phyloP scores from a whole-genome alignment of 1,284 basidiomycete genomes.

The Rhodotorula glutinis region DNA sequence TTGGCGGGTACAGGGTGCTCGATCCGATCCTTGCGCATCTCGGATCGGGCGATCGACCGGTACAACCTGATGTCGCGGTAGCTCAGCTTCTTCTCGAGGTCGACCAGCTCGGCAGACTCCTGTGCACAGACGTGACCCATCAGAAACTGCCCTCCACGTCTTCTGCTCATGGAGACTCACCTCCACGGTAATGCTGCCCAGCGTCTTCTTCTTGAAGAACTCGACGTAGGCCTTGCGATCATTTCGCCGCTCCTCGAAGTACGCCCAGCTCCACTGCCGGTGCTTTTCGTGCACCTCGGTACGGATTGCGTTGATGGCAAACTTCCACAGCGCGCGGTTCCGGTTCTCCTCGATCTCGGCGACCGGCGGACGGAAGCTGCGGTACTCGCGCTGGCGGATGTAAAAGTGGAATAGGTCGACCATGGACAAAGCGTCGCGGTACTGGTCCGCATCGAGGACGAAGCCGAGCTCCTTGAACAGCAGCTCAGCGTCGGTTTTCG shows the following conservation, averaged over 20 bases:
- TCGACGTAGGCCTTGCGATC: constrained; percentile 78
- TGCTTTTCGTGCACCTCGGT: constrained; percentile 82
- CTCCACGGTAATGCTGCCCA: constrained; percentile 58
- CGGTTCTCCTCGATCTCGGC: constrained; percentile 64
- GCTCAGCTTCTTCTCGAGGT: constrained; percentile 74
- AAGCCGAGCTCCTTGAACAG: constrained; percentile 94
- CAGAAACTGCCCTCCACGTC: too few species aligned
- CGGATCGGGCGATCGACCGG: constrained; percentile 88
- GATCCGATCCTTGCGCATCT: constrained; percentile 73
- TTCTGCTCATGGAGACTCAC: constrained; percentile 44
- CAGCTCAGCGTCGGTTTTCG: constrained; percentile 84
- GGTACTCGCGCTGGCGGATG: constrained; percentile 84
- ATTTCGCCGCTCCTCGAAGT: constrained; percentile 83
- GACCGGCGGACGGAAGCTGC: constrained; percentile 55
- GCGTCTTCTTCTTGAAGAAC: constrained; percentile 70
- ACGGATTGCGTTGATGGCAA: constrained; percentile 77
- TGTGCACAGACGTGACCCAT: constrained; percentile 44
- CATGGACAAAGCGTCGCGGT: constrained; percentile 88
- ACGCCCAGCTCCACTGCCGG: constrained; percentile 86
- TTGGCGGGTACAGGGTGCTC: constrained; percentile 36
- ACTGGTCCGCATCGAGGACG: constrained; percentile 89
- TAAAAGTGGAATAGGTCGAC: constrained; percentile 98
- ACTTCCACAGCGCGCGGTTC: constrained; percentile 71
- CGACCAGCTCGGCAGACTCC: constrained; percentile 63
- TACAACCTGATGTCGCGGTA: constrained; percentile 99